Base-by-base conservation (phyloP, 176 grass and related monocot genomes). In the Luzula sylvatica region DNA sequence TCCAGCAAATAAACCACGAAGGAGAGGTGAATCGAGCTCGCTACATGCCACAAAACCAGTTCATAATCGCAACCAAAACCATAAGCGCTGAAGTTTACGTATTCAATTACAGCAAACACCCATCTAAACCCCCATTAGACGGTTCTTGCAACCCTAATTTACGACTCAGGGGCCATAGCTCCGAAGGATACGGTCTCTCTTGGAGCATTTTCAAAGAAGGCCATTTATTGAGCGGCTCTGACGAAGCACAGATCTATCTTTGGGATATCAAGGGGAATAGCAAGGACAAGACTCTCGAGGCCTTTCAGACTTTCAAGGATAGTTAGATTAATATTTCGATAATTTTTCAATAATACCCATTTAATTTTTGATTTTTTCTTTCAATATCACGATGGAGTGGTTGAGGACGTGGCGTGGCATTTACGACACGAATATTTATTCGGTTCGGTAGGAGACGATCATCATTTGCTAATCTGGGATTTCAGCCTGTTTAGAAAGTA, bases 391-490 rank as follows among this genome's bases (percentile, higher is more conserved):
- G 86, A 87, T 60, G 92, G 92, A 13, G 86, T 90, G 0, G 92
- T 98, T 51, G 92, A 90, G 79, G 92, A 98, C 80, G 92, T 98
- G 75, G 86, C 86, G 55, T 98, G 92, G 92, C 92, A 98, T 67
- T 79, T 83, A 59, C 79, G 82, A 66, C 78, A 98, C 65, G 92
- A 87, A 42, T 69, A 90, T 48, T 72, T 90, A 68, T 98, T 98
- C 74, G 92, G 92, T 20, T 90, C 92, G 19, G 92, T 90, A 32
- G 92, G 92, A 38, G 92, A 90, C 65, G 92, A 95, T 68, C 78
- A 75, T 41, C 67, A 83, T 71, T 65, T 98, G 9, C 62, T 83
- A 13, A 74, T 90, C 65, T 98, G 92, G 92, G 92, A 98, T 61
- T 15, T 83, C 8, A 90, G 68, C 92, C 92, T 72, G 72, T 82